A percentile compares a stretch with the other conserved stretches of the same genome.
These are phyloP conservation scores for Solanum tarijense DNA, from an alignment of 257 asterid species.

Conservation along the genomic window DNA sequence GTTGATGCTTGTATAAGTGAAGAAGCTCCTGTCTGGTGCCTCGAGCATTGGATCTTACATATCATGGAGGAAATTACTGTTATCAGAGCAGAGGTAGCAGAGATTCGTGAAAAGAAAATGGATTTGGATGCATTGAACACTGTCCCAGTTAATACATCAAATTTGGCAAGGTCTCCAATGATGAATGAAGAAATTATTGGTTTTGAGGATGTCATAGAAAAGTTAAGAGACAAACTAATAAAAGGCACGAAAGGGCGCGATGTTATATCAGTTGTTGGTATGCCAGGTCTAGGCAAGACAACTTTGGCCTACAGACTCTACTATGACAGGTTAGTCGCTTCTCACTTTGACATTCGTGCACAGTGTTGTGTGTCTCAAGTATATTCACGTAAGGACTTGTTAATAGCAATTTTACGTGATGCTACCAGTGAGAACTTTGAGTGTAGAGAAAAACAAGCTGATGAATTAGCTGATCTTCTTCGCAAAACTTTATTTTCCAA, in stretches of 20 bases:
- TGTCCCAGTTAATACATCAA: not conserved
- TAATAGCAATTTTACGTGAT: not conserved
- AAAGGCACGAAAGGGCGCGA: not conserved
- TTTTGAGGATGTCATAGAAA: not conserved
- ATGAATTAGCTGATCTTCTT: not conserved
- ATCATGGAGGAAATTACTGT: not conserved
- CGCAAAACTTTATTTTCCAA: not conserved
- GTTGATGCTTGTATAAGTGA: constrained; percentile 1
- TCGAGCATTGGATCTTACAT: not conserved
- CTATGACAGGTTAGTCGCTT: not conserved
- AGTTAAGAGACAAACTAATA: not conserved
- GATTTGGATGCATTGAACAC: not conserved
- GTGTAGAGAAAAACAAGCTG: not conserved
- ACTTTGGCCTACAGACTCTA: constrained; percentile 5
- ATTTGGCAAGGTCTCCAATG: not conserved
- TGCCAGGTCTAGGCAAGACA: constrained; percentile 4
- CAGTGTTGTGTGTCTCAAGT: not conserved
- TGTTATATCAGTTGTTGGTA: not conserved
- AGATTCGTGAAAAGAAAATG: not conserved
- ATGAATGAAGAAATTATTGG: not conserved
- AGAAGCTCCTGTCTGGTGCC: not conserved
- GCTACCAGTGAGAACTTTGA: not conserved
- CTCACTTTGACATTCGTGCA: not conserved
- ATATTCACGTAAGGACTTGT: not conserved
- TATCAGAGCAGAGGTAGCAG: not conserved